These are phyloP conservation scores for Stephanodiscus minutulus DNA, from an alignment of 108 stramenopile species.

Conservation along the genomic window DNA sequence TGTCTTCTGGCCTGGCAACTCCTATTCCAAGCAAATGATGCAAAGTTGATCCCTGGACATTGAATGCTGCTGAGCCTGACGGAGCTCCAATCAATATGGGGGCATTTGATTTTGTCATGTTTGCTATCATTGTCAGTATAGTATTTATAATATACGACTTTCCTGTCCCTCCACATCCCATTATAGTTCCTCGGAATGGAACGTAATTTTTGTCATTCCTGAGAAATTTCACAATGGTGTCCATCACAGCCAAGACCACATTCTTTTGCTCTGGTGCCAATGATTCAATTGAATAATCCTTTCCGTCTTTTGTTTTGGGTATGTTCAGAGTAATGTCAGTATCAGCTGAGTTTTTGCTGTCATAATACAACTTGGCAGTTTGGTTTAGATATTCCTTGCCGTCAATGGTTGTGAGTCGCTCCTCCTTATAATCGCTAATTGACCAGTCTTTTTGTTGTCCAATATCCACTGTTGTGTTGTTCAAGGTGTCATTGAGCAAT, in stretches of 20 bases:
- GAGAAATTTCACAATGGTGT: neutral
- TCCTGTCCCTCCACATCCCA: neutral
- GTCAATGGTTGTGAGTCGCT: neutral
- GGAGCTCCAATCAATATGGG: neutral
- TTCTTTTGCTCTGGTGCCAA: neutral
- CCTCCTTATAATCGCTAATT: neutral
- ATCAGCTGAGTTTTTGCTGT: neutral
- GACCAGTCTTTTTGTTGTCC: neutral
- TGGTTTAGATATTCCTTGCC: neutral
- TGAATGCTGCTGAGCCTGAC: slow-evolving; percentile 2
- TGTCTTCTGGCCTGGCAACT: neutral
- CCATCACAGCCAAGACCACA: neutral
- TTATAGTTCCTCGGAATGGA: neutral
- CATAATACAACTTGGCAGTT: neutral
- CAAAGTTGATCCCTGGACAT: neutral
- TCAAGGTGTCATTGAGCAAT: neutral
- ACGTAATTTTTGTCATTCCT: neutral
- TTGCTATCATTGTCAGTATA: neutral
- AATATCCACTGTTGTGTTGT: slow-evolving; percentile 1
- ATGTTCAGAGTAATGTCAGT: neutral
- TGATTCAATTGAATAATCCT: neutral
- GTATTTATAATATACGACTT: slow-evolving; percentile 4
- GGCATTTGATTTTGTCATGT: neutral
- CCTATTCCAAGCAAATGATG: neutral
- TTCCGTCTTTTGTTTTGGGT: neutral